Percentiles rank a stretch among this genome's conserved stretches.
phyloP scores from a whole-genome alignment of 1,284 basidiomycete genomes.

The Cryptococcus neoformans region DNA sequence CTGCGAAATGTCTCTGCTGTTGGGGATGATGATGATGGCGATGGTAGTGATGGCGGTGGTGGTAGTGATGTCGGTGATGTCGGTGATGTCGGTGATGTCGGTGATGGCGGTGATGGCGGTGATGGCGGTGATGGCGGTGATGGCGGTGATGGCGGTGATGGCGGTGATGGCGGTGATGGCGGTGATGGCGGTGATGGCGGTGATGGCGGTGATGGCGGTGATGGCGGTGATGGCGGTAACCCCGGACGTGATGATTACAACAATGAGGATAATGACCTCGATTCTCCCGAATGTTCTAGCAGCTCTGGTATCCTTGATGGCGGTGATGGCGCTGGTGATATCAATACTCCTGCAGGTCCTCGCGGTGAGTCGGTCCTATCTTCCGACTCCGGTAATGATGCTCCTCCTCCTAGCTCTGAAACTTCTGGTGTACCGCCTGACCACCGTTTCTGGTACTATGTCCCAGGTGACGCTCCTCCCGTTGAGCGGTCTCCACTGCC shows the following conservation, averaged over 20 bases:
- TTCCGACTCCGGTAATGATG: no score
- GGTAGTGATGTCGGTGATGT: background rate
- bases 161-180: background rate
- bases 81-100: background rate
- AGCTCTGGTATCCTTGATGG: no score
- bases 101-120: background rate
- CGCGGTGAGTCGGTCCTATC: no score
- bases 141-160: no score
- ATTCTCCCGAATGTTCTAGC: background rate
- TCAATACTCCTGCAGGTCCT: no score
- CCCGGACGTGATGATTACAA: background rate
- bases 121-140: background rate
- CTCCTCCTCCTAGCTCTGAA: no score
- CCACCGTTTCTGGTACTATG: background rate
- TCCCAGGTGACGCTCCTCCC: background rate
- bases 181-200: background rate
- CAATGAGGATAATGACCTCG: background rate
- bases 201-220: background rate
- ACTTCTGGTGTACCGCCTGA: no score
- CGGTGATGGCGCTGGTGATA: no score
- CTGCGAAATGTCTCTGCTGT: background rate
- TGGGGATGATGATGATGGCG: background rate
- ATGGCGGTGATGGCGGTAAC: background rate
- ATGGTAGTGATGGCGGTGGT: no score
- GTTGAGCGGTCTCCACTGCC: background rate